phyloP scores from a whole-genome alignment of 495 filamentous ascomycete genomes.

The Antarctomyces pellizariae region DNA sequence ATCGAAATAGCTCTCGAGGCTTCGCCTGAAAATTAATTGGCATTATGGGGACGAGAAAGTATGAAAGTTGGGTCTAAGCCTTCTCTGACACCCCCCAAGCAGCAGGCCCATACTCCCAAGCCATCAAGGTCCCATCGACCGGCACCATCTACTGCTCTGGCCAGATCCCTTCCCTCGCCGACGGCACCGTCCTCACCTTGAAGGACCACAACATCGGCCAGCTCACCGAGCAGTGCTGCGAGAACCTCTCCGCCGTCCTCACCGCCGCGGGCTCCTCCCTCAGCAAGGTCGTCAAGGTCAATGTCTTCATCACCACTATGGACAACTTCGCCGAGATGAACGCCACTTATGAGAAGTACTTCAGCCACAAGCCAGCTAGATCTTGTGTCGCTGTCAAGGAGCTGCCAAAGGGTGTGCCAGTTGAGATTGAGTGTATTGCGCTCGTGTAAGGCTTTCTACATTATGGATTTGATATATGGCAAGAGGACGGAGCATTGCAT shows the following conservation, averaged over 20 bases:
- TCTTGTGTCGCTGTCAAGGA: slow-evolving; percentile 50
- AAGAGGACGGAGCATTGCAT: too few relatives aligned
- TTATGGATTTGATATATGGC: too few relatives aligned
- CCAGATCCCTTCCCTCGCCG: slow-evolving; percentile 62
- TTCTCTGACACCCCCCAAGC: not conserved
- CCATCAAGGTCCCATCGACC: slow-evolving; percentile 43
- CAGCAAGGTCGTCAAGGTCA: slow-evolving; percentile 44
- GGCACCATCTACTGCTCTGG: slow-evolving; percentile 77
- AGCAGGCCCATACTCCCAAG: slow-evolving; percentile 43
- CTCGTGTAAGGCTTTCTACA: slow-evolving; percentile 17
- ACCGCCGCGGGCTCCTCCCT: slow-evolving; percentile 36
- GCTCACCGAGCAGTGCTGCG: slow-evolving; percentile 40
- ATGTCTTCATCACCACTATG: slow-evolving; percentile 47
- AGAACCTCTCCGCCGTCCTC: slow-evolving; percentile 42
- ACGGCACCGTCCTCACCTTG: slow-evolving; percentile 33
- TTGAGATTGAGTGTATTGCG: slow-evolving; percentile 54
- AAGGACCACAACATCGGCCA: slow-evolving; percentile 53
- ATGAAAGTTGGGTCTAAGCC: too few relatives aligned
- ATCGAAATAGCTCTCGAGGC: too few relatives aligned
- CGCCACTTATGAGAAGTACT: slow-evolving; percentile 49
- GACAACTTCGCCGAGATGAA: slow-evolving; percentile 55
- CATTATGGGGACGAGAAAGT: too few relatives aligned
- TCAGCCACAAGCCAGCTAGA: slow-evolving; percentile 67
- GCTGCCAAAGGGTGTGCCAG: slow-evolving; percentile 37
- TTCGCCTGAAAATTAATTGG: too few relatives aligned